These are phyloP conservation scores for Batrachochytrium dendrobatidis DNA, from an alignment of 371 early-diverging fungal species.

Conservation along the genomic window DNA sequence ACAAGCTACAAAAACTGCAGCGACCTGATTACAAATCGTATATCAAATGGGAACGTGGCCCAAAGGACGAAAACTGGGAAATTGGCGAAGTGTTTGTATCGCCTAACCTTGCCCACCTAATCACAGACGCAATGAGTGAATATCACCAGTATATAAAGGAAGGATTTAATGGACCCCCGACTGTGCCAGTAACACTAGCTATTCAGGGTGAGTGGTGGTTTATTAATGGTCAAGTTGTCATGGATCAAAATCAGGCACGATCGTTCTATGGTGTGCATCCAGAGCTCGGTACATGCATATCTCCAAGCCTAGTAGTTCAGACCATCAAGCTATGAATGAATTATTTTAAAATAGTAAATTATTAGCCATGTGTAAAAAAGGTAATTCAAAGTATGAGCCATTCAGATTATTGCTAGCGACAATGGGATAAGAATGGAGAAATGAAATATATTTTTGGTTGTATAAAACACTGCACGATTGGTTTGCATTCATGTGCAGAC, in stretches of 20 bases:
- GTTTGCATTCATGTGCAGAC: too few relatives aligned
- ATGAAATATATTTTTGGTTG: too few relatives aligned
- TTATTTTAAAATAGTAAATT: too few relatives aligned
- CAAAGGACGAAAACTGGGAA: constrained; percentile 19
- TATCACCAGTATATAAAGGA: not conserved
- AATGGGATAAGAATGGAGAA: too few relatives aligned
- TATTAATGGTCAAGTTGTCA: constrained; percentile 3
- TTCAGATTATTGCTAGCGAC: too few relatives aligned
- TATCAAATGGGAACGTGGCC: constrained; percentile 9
- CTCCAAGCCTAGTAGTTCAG: constrained; percentile 16
- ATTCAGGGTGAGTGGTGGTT: not conserved
- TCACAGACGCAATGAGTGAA: not conserved
- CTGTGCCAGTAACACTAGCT: constrained; percentile 1
- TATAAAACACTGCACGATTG: too few relatives aligned
- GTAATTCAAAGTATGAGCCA: too few relatives aligned
- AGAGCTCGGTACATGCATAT: constrained; percentile 12
- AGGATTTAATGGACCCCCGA: not conserved
- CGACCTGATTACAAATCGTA: too few relatives aligned
- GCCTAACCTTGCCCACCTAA: constrained; percentile 12
- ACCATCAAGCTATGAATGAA: too few relatives aligned
- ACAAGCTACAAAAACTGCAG: not conserved
- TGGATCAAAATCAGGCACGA: constrained; percentile 4
- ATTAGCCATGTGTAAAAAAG: too few relatives aligned
- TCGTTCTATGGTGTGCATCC: constrained; percentile 22
- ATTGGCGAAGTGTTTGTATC: constrained; percentile 27